A percentile compares a stretch with the other conserved stretches of the same genome.
Evolutionary conservation across 768 basidiomycete species (phyloP).

Genomic region (Russula foetens): DNA sequence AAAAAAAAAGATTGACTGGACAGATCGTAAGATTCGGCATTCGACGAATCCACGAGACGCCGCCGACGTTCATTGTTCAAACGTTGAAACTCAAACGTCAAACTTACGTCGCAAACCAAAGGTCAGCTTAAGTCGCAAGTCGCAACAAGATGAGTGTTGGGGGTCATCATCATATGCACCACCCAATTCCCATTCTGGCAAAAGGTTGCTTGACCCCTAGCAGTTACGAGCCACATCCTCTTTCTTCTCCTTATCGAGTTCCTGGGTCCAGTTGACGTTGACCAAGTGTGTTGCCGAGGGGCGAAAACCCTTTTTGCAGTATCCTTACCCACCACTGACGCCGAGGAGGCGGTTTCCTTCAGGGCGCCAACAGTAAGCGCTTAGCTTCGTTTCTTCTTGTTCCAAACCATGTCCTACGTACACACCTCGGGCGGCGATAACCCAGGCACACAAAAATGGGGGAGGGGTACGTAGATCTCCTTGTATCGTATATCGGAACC

Average conservation of each 20-base stretch:
- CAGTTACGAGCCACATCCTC: neutral
- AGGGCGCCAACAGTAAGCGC: constrained; percentile 12
- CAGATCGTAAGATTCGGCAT: constrained; percentile 9
- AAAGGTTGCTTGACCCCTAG: neutral
- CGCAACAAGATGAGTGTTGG: no score
- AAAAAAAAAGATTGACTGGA: constrained; percentile 8
- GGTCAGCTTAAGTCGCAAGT: no score
- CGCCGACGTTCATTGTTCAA: neutral
- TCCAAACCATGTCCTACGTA: constrained; percentile 17
- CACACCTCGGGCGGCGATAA: constrained; percentile 4
- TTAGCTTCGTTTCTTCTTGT: constrained; percentile 9
- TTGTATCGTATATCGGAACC: constrained; percentile 7
- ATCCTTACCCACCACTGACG: no score
- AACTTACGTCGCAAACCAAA: no score
- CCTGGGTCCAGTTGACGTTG: neutral
- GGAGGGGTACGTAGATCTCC: constrained; percentile 14
- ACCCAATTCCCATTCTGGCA: neutral
- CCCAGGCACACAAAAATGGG: constrained; percentile 19
- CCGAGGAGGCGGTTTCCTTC: constrained; percentile 4
- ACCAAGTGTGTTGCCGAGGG: neutral
- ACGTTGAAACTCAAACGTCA: neutral
- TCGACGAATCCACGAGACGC: constrained; percentile 7
- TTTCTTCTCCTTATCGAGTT: neutral
- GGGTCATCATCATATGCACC: no score
- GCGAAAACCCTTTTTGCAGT: neutral